Evolutionary conservation across 495 filamentous ascomycete species (phyloP).

Genomic region (Podospora sp.): DNA sequence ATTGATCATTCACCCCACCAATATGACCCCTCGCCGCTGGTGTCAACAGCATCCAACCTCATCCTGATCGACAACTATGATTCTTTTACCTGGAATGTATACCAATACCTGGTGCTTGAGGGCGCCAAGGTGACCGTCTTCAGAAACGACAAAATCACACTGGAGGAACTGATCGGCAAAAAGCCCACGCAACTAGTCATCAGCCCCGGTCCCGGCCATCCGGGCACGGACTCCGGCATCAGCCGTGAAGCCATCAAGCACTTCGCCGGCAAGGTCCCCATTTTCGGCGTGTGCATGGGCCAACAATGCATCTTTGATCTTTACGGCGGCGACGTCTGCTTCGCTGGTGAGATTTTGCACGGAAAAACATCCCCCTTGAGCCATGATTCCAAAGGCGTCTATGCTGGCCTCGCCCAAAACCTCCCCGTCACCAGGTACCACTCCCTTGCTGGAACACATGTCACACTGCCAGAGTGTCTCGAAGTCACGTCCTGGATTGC

Average conservation of each 20-base stretch:
- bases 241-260: conserved; percentile 87
- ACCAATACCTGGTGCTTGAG: conserved; percentile 94
- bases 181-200: conserved; percentile 92
- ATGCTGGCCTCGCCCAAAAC: conserved; percentile 71
- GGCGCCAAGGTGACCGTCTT: conserved; percentile 86
- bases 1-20: conserved; percentile 88
- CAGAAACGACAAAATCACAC: conserved; percentile 86
- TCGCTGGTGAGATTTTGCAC: conserved; percentile 94
- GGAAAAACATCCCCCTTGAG: conserved; percentile 91
- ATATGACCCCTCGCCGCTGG: conserved; percentile 65
- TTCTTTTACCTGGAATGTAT: conserved; percentile 98
- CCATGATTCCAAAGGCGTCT: conserved; percentile 89
- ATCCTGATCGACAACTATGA: conserved; percentile 99
- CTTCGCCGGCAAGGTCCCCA: conserved; percentile 93
- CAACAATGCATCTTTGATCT: conserved; percentile 94
- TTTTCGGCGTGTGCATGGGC: conserved; percentile 99
- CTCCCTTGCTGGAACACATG: conserved; percentile 90
- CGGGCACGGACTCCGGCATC: conserved; percentile 84
- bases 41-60: conserved; percentile 82
- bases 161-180: conserved; percentile 78
- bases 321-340: conserved; percentile 88
- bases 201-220: conserved; percentile 93
- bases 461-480: conserved; percentile 81
- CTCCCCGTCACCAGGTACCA: conserved; percentile 94
- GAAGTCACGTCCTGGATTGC: conserved; percentile 89